Evolutionary conservation across 208 protist genomes (phyloP).

Genomic region (Wallacemonas collosoma): DNA sequence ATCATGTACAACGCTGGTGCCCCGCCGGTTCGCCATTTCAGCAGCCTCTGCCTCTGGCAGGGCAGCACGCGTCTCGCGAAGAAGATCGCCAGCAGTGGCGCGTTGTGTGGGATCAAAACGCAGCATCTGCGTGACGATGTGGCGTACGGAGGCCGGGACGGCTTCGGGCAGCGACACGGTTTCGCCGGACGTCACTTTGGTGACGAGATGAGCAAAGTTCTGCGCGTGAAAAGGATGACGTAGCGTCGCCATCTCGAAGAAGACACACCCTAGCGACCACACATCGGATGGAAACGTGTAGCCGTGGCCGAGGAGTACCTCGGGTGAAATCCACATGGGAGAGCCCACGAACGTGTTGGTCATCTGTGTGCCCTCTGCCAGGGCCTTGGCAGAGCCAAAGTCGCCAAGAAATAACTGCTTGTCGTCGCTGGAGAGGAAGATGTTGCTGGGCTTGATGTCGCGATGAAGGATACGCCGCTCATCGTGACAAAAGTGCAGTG

Average conservation of each 20-base stretch:
- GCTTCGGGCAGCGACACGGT: conserved; percentile 48
- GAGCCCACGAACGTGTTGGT: conserved; percentile 73
- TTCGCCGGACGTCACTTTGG: conserved; percentile 76
- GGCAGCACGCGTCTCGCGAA: conserved; percentile 20
- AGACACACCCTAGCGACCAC: conserved; percentile 83
- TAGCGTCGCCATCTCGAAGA: conserved; percentile 75
- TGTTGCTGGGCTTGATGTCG: conserved; percentile 92
- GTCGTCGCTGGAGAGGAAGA: conserved; percentile 70
- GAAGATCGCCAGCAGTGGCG: conserved; percentile 33
- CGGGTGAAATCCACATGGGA: conserved; percentile 87
- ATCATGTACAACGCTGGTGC: background rate
- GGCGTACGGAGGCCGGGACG: conserved; percentile 41
- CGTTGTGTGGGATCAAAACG: conserved; percentile 51
- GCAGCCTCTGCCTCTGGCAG: background rate
- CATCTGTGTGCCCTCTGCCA: conserved; percentile 31
- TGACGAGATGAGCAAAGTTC: conserved; percentile 80
- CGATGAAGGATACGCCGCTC: conserved; percentile 80
- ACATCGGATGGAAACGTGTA: conserved; percentile 89
- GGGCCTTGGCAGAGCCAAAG: conserved; percentile 77
- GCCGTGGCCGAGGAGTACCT: conserved; percentile 74
- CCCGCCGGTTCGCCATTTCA: conserved; percentile 10
- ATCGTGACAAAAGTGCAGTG: conserved; percentile 82
- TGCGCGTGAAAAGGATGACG: conserved; percentile 52
- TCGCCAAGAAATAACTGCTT: conserved; percentile 63
- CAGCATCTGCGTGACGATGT: conserved; percentile 68